Evolutionary conservation across 805 yeast genomes (phyloP).

Genomic region (Ogataea parapolymorpha): DNA sequence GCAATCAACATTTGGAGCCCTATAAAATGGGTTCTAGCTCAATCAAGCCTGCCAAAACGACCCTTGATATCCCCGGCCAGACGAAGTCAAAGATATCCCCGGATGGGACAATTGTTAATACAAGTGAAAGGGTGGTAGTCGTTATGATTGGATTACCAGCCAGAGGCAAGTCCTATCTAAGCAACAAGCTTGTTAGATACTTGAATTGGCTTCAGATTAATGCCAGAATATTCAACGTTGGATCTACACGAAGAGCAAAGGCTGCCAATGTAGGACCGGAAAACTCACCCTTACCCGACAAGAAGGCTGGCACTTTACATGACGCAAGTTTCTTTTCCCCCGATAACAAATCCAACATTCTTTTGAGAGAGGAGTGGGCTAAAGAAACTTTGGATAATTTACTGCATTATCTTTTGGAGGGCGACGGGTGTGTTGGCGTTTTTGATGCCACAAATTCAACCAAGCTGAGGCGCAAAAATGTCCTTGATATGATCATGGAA

Average conservation of each 20-base stretch:
- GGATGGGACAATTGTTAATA: conserved; percentile 58
- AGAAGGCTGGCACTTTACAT: conserved; percentile 40
- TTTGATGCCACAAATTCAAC: conserved; percentile 85
- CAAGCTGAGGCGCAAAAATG: conserved; percentile 56
- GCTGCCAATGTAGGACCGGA: conserved; percentile 67
- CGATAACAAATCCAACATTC: conserved; percentile 58
- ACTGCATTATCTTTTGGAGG: conserved; percentile 73
- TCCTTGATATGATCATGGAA: conserved; percentile 53
- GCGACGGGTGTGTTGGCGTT: conserved; percentile 88
- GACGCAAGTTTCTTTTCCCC: conserved; percentile 87
- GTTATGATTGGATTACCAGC: conserved; percentile 98
- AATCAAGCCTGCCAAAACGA: conserved; percentile 39
- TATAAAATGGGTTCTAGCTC: not conserved
- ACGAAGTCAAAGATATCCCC: conserved; percentile 78
- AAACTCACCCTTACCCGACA: conserved; percentile 55
- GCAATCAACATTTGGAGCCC: too few relatives aligned
- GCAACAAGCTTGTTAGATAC: conserved; percentile 86
- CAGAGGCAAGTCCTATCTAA: conserved; percentile 89
- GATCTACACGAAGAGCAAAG: conserved; percentile 85
- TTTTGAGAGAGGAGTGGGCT: conserved; percentile 91
- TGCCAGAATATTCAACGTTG: conserved; percentile 89
- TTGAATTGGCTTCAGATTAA: conserved; percentile 93
- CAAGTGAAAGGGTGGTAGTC: conserved; percentile 75
- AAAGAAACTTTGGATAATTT: conserved; percentile 86
- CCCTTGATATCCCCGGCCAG: conserved; percentile 89